Conservation (phyloP, 2,329 filamentous ascomycete genomes). For the Dichotomopilus funicola region DNA sequence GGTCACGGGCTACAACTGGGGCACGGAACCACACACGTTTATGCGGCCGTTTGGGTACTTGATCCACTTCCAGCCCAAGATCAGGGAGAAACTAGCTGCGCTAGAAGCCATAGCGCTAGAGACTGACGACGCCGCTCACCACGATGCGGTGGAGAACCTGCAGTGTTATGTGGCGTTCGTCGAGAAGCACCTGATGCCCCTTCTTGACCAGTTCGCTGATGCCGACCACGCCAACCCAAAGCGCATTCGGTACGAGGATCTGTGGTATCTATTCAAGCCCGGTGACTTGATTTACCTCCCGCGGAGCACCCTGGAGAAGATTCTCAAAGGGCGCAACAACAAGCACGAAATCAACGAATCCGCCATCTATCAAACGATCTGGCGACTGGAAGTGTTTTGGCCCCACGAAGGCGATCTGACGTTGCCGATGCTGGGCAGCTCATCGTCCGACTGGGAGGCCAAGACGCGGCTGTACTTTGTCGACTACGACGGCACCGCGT, state of each 20-base stretch:
- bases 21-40: background rate
- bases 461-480: background rate
- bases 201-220: background rate
- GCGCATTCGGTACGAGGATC: background rate
- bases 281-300: conserved; percentile 1
- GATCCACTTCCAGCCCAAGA: conserved; percentile 1
- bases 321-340: background rate
- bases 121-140: background rate
- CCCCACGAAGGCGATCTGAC: background rate
- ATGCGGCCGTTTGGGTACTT: conserved; percentile 2
- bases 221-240: background rate
- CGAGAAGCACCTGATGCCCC: background rate
- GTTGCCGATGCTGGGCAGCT: background rate
- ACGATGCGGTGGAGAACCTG: background rate
- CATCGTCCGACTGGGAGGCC: background rate
- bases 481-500: background rate
- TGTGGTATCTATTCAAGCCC: conserved; percentile 2
- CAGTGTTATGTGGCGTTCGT: conserved; percentile 1
- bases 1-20: conserved; percentile 1
- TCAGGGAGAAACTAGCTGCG: background rate
- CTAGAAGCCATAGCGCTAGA: background rate
- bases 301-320: background rate
- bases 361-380: background rate
- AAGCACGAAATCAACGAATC: background rate
- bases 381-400: background rate